A percentile compares a stretch with the other conserved stretches of the same genome.
Conservation (phyloP, 768 basidiomycete species). For the Xerocomellus chrysenteron region DNA sequence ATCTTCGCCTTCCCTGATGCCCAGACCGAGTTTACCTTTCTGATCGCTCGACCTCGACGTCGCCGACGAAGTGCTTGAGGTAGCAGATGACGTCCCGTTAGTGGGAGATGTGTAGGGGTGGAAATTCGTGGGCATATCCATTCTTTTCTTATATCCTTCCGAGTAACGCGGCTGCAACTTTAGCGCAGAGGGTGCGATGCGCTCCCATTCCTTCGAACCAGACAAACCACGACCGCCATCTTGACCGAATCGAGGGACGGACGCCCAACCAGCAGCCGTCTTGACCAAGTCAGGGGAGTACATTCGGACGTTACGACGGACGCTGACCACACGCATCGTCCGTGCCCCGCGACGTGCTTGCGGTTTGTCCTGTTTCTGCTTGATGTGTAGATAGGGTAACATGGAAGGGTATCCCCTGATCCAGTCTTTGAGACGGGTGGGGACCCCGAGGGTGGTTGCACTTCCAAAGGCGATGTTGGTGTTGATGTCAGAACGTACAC, state of each 20-base stretch:
- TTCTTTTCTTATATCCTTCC: slow-evolving; percentile 72
- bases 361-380: slow-evolving; percentile 47
- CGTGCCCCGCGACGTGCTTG: slow-evolving; percentile 75
- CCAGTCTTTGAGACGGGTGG: slow-evolving; percentile 87
- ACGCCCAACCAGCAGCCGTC: slow-evolving; percentile 51
- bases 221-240: slow-evolving; percentile 39
- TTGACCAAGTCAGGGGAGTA: slow-evolving; percentile 86
- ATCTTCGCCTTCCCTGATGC: slow-evolving; percentile 53
- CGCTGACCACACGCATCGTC: slow-evolving; percentile 72
- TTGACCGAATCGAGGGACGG: slow-evolving; percentile 30
- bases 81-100: slow-evolving; percentile 37
- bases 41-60: slow-evolving; percentile 33
- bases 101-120: slow-evolving; percentile 45
- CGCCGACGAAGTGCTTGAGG: slow-evolving; percentile 43
- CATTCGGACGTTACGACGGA: slow-evolving; percentile 80
- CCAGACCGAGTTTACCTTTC: slow-evolving; percentile 31
- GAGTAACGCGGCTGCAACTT: slow-evolving; percentile 68
- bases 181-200: slow-evolving; percentile 61
- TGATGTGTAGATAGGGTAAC: slow-evolving; percentile 59
- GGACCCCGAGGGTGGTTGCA: slow-evolving; percentile 65
- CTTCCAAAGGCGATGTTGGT: slow-evolving; percentile 42
- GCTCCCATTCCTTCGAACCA: slow-evolving; percentile 72
- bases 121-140: slow-evolving; percentile 62
- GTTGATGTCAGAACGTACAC: slow-evolving; percentile 28
- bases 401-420: slow-evolving; percentile 85